Percentiles rank a stretch among this genome's conserved stretches.
Conservation (phyloP, 495 filamentous ascomycete genomes). For the Penicillium cinerascens region DNA sequence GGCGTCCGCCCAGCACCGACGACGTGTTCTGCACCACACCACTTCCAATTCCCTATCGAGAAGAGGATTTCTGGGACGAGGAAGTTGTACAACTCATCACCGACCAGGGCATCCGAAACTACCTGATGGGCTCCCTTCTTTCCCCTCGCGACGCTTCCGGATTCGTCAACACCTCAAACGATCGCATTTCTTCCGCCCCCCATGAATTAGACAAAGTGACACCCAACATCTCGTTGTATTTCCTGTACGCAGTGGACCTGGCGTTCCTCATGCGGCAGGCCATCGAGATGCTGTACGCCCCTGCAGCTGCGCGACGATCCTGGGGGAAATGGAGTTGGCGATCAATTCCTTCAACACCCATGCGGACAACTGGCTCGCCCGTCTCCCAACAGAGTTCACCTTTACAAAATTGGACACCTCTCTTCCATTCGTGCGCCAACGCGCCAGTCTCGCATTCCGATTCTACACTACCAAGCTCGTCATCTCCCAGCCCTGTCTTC, state of each 20-base stretch:
- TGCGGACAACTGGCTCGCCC: conserved; percentile 24
- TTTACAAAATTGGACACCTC: conserved; percentile 7
- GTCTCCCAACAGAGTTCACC: conserved; percentile 29
- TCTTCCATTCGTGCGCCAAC: conserved; percentile 31
- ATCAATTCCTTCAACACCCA: conserved; percentile 17
- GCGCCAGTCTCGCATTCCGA: conserved; percentile 42
- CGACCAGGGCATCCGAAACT: conserved; percentile 25
- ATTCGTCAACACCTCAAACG: neutral
- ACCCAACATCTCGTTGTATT: conserved; percentile 22
- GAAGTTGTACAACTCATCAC: conserved; percentile 29
- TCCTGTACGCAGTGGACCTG: conserved; percentile 26
- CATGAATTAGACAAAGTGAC: neutral
- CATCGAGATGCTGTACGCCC: conserved; percentile 23
- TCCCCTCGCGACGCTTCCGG: conserved; percentile 1
- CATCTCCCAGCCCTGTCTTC: conserved; percentile 57
- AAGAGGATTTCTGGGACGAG: conserved; percentile 42
- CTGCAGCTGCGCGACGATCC: conserved; percentile 13
- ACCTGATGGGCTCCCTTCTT: conserved; percentile 18
- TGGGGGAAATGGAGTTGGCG: conserved; percentile 23
- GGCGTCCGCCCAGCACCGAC: conserved; percentile 52
- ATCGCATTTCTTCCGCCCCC: neutral
- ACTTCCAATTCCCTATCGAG: conserved; percentile 47
- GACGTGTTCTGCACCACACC: conserved; percentile 55
- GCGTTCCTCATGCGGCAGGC: conserved; percentile 19
- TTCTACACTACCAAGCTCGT: conserved; percentile 56